phyloP scores from a whole-genome alignment of 2,329 filamentous ascomycete genomes.

The Chaetomiaceae sp. region DNA sequence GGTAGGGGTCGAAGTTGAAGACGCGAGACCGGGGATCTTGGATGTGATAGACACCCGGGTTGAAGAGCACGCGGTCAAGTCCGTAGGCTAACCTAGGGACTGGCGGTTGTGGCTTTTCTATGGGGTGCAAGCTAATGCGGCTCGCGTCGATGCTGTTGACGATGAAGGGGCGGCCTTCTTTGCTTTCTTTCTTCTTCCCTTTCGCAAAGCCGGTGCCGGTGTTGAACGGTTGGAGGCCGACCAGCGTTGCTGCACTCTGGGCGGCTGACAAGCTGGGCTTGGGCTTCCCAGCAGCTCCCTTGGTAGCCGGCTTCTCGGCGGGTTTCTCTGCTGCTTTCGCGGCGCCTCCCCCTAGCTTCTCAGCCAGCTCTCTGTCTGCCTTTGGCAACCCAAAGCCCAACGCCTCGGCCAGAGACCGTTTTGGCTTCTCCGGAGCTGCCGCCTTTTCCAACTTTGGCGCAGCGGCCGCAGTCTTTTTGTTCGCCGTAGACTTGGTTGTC shows the following conservation, averaged over 20 bases:
- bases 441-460: neutral
- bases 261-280: neutral
- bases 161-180: neutral
- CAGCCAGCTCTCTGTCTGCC: neutral
- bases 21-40: conserved; percentile 84
- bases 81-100: conserved; percentile 66
- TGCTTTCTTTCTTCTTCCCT: neutral
- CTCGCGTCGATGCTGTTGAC: conserved; percentile 25
- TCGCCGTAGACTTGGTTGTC: neutral
- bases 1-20: conserved; percentile 95
- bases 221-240: neutral
- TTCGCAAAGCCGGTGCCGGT: neutral
- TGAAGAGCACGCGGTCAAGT: conserved; percentile 89
- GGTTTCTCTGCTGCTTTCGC: neutral
- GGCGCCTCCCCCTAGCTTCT: neutral
- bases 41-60: conserved; percentile 84
- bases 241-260: neutral
- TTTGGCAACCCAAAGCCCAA: neutral
- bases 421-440: neutral
- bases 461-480: neutral
- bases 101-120: conserved; percentile 32
- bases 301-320: neutral
- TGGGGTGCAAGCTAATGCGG: conserved; percentile 29
- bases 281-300: neutral
- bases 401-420: neutral